Evolutionary conservation across 139 green algal species (phyloP), one percentile per base, ranked within the genome.

Genomic region (Mesostigma viride): DNA sequence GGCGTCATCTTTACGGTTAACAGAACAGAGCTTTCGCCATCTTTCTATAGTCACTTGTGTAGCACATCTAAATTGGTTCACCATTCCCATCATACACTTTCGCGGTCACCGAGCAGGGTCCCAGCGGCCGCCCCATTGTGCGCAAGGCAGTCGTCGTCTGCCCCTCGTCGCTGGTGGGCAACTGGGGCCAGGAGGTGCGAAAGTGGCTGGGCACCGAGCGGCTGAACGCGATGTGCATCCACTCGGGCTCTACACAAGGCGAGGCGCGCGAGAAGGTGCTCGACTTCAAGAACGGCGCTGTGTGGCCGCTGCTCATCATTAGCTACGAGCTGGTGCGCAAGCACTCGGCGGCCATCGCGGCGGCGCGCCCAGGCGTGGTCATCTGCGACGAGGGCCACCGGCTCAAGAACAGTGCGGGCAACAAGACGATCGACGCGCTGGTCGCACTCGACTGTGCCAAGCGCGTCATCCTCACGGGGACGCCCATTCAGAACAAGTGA

Each of bases 301-400:
- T 78, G 14, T 71, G 57, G 27, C 73, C 77, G 35, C 62, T 83
- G 33, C 64, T 83, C 35, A 80, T 83, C 31, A 75, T 95, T 8
- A 89, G 77, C 27, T 99, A 98, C 75, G 94, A 99, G 76, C 97
- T 95, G 0, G 95, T 98, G 79, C 79, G 94, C 2, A 68, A 94
- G 48, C 87, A 97, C 72, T 68, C 82, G 1, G 73, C 85, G 1
- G 14, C 27, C 8, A 67, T 77, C 20, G 65, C 51, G 3, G 35
- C 27, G 1, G 71, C 71, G 4, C 11, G 65, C 20, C 51, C 66
- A 1, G 67, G 57, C 26, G 14, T 77, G 17, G n/a, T 77, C 6
- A 92, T 98, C 56, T 97, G 90, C 64, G 94, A 99, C 68, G 94
- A 99, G 80, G 90, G 89, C 8, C 93, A 99, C 75, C 83, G 93